Base-by-base conservation (phyloP, 306 rosid genomes). In the Nissolia schottii region DNA sequence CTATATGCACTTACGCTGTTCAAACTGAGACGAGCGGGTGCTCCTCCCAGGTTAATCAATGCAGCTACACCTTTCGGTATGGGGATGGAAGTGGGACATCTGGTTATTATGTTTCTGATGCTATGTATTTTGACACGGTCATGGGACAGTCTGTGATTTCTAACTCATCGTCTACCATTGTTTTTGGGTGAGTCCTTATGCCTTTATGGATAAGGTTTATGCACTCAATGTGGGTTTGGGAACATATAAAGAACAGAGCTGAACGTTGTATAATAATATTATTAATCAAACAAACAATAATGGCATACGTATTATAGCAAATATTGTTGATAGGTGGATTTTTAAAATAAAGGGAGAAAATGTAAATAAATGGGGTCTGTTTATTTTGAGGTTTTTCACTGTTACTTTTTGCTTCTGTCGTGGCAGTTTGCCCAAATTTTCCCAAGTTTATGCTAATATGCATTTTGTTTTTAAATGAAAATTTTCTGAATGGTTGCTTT, bases 81-180 rank as follows among this genome's bases (percentile, higher is more conserved):
- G 97, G 95, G 40, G 99, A 94, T 84, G 92, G 95, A 84, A 94
- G 99, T 66, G 99, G 96, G 55, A 94, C 99, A 2, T 83, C 93
- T 1, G 97, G 99, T 65, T 87, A 72, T 83, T 94, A 94, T 84
- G 88, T 91, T 37, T 82, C 92, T 1, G 99, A 94, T 65, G 67
- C 85, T 0, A 80, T 94, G 84, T 88, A 85, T 81, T 88, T 94
- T 55, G 97, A 91, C 81, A 84, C 73, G 82, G 68, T 91, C 78
- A 24, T 87, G 71, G 97, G 91, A 23, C 93, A 82, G 75, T 80
- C 92, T 68, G 10, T 77, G 80, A 24, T 85, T 53, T 75, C 87
- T 28, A 91, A 94, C 78, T 77, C 95, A 19, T 87, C 99, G 0
- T 81, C 99, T 29, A 14, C 78, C 20, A 53, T 94, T 37, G 85